Percentiles rank a stretch among this genome's conserved stretches.
Conservation (phyloP, 108 stramenopile species). For the Cyclotella baltica region DNA sequence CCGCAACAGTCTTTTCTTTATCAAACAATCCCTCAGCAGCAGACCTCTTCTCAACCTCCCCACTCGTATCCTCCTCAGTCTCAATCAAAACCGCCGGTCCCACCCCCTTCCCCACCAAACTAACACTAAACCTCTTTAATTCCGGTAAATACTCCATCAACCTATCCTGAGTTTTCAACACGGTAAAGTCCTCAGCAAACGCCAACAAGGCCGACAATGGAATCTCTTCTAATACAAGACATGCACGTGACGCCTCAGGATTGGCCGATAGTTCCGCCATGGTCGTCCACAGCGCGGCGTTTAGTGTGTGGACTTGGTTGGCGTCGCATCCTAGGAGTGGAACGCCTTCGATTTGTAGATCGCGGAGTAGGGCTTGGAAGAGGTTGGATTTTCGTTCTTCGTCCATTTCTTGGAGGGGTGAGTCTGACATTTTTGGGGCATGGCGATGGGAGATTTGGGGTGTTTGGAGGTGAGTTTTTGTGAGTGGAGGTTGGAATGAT, state of each 20-base stretch:
- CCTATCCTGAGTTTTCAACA: slow-evolving; percentile 61
- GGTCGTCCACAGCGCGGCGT: slow-evolving; percentile 85
- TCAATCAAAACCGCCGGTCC: slow-evolving; percentile 83
- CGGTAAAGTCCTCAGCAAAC: slow-evolving; percentile 77
- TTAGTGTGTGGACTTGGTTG: slow-evolving; percentile 66
- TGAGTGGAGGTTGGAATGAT: too few relatives aligned
- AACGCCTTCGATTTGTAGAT: slow-evolving; percentile 81
- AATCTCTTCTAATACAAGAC: slow-evolving; percentile 77
- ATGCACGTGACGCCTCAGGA: slow-evolving; percentile 56
- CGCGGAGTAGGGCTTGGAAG: slow-evolving; percentile 73
- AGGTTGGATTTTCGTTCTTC: slow-evolving; percentile 66
- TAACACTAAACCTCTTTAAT: slow-evolving; percentile 66
- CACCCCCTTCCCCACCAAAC: slow-evolving; percentile 74
- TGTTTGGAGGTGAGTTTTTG: too few relatives aligned
- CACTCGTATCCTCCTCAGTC: slow-evolving; percentile 42
- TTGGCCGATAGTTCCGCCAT: slow-evolving; percentile 72
- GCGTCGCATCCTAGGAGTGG: slow-evolving; percentile 84
- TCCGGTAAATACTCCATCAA: slow-evolving; percentile 71
- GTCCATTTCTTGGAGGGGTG: slow-evolving; percentile 44
- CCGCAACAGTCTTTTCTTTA: slow-evolving; percentile 57
- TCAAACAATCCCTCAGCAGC: slow-evolving; percentile 35
- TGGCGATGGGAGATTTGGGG: too few relatives aligned
- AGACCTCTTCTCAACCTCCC: slow-evolving; percentile 25
- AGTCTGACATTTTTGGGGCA: neutral
- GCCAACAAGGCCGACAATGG: slow-evolving; percentile 60